Conservation (phyloP, 164 flowering plant genomes). For the Sedum album region DNA sequence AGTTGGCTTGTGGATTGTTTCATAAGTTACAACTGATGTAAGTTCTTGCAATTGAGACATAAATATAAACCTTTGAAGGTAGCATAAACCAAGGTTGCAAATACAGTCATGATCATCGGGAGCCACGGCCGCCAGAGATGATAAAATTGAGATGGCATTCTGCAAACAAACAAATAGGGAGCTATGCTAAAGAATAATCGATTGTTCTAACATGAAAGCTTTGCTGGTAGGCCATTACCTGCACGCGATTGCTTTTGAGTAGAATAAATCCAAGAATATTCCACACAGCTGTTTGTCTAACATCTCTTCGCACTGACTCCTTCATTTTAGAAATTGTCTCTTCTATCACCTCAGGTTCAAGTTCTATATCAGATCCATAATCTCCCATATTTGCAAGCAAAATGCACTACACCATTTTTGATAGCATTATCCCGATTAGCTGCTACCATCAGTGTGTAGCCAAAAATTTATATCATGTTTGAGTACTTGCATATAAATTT, state of each 20-base stretch:
- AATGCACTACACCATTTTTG: constrained; percentile 48
- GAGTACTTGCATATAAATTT: neutral
- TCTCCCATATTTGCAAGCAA: constrained; percentile 62
- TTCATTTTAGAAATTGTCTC: constrained; percentile 56
- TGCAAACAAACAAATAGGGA: constrained; percentile 19
- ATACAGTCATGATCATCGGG: constrained; percentile 83
- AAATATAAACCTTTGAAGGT: constrained; percentile 56
- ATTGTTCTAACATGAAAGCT: neutral
- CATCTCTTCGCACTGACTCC: constrained; percentile 61
- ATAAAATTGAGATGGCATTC: constrained; percentile 76
- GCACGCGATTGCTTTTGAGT: constrained; percentile 68
- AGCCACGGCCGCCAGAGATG: constrained; percentile 47
- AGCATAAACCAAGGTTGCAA: constrained; percentile 81
- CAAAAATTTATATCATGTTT: too few species aligned
- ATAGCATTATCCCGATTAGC: constrained; percentile 14
- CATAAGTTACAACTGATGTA: neutral
- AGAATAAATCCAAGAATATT: constrained; percentile 76
- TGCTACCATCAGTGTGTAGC: neutral
- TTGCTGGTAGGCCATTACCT: constrained; percentile 33
- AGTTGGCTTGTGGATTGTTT: neutral
- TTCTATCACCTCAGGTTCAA: constrained; percentile 67
- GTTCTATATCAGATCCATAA: constrained; percentile 47
- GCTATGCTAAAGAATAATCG: neutral
- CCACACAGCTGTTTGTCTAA: constrained; percentile 83
- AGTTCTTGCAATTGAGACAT: neutral